Percentiles rank a stretch among this genome's conserved stretches.
phyloP scores from a whole-genome alignment of 2,329 filamentous ascomycete genomes.

The Phialophora macrospora region DNA sequence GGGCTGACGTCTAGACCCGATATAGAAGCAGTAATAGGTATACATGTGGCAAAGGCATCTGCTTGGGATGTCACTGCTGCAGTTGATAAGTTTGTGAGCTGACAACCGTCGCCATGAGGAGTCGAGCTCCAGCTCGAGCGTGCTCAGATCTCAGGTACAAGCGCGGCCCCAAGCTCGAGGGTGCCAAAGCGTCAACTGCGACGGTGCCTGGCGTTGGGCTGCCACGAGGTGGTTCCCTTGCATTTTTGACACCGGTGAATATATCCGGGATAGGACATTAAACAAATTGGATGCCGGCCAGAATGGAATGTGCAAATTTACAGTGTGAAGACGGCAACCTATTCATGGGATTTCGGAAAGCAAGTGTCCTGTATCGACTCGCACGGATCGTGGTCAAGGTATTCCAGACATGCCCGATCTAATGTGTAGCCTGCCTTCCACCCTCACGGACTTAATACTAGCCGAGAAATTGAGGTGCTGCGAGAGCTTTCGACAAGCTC shows the following conservation, averaged over 20 bases:
- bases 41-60: neutral
- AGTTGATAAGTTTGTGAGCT: neutral
- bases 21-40: slow-evolving; percentile 1
- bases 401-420: neutral
- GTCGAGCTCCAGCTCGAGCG: neutral
- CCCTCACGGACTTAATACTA: neutral
- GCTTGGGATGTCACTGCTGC: neutral
- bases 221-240: slow-evolving; percentile 20
- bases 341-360: neutral
- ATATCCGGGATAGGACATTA: slow-evolving; percentile 5
- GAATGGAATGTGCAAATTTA: slow-evolving; percentile 30
- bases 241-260: slow-evolving; percentile 29
- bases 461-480: neutral
- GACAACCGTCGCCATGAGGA: neutral
- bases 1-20: slow-evolving; percentile 8
- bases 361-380: neutral
- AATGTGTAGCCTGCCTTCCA: neutral
- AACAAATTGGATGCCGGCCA: slow-evolving; percentile 30
- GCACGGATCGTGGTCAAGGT: neutral
- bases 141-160: slow-evolving; percentile 5
- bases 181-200: neutral
- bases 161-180: slow-evolving; percentile 14
- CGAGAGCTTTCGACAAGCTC: neutral
- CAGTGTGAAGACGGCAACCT: neutral
- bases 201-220: slow-evolving; percentile 10